Conservation (phyloP, 2,329 filamentous ascomycete genomes). For the Cadophora malorum region DNA sequence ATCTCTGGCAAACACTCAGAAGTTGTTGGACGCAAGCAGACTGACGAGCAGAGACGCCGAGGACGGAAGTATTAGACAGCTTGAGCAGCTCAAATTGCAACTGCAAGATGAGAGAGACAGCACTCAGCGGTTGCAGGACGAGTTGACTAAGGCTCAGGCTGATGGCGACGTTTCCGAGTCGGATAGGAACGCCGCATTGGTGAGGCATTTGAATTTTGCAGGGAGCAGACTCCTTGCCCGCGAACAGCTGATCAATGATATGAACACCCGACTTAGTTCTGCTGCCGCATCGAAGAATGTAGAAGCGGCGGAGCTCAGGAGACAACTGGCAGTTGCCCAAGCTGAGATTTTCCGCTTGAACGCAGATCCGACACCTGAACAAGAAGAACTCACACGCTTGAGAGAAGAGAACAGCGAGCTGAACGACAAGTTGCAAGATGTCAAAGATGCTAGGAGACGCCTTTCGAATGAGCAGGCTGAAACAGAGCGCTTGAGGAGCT, state of each 20-base stretch:
- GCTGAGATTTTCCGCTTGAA: background rate
- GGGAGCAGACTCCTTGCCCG: background rate
- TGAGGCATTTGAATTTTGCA: background rate
- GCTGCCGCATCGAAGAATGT: background rate
- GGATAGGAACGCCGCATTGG: background rate
- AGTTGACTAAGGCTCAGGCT: background rate
- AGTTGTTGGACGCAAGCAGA: slow-evolving; percentile 1
- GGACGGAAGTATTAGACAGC: background rate
- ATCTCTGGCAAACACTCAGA: background rate
- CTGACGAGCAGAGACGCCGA: background rate
- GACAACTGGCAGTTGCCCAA: slow-evolving; percentile 5
- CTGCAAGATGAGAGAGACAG: background rate
- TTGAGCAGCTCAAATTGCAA: background rate
- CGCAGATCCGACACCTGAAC: background rate
- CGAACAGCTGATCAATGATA: background rate
- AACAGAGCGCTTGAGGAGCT: background rate
- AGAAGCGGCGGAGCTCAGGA: slow-evolving; percentile 2
- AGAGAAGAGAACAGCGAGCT: background rate
- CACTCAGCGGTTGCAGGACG: background rate
- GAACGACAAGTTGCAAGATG: background rate
- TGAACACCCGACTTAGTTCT: background rate
- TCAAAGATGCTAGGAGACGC: background rate
- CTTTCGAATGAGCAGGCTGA: background rate
- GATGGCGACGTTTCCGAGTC: background rate
- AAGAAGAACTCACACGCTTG: background rate